These are phyloP conservation scores for Corymbia maculata DNA, from an alignment of 345 rosid genomes.

Conservation along the genomic window DNA sequence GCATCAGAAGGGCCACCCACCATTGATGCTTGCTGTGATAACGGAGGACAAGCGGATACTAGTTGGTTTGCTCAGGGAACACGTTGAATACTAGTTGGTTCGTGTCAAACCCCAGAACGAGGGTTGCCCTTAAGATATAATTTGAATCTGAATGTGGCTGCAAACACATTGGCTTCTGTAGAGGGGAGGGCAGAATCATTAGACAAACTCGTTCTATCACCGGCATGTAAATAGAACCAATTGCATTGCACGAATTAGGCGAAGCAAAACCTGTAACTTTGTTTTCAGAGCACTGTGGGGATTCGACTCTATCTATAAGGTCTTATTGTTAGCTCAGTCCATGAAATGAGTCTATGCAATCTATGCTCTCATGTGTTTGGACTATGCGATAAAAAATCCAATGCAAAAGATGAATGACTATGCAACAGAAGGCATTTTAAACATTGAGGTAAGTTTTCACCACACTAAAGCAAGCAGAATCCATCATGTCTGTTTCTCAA, in stretches of 20 bases:
- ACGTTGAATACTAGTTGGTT: not conserved
- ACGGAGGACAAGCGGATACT: not conserved
- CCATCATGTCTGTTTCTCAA: not conserved
- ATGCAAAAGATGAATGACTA: not conserved
- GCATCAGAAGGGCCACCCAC: not conserved
- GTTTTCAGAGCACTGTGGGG: not conserved
- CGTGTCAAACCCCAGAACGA: not conserved
- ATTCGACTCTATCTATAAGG: too few relatives aligned
- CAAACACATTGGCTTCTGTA: not conserved
- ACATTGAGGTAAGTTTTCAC: not conserved
- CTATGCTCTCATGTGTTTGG: not conserved
- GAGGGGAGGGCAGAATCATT: not conserved
- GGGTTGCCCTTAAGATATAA: not conserved
- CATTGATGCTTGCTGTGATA: not conserved
- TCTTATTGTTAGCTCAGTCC: not conserved
- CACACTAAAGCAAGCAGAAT: too few relatives aligned
- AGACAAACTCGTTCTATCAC: not conserved
- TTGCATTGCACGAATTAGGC: not conserved
- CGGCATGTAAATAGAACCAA: not conserved
- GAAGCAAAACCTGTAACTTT: not conserved
- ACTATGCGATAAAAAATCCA: not conserved
- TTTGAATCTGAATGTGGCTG: not conserved
- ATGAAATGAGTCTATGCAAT: not conserved
- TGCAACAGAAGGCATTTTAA: not conserved
- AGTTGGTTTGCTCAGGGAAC: not conserved